Evolutionary conservation across 192 early-diverging fungal species (phyloP).

Genomic region (Podila epigama): DNA sequence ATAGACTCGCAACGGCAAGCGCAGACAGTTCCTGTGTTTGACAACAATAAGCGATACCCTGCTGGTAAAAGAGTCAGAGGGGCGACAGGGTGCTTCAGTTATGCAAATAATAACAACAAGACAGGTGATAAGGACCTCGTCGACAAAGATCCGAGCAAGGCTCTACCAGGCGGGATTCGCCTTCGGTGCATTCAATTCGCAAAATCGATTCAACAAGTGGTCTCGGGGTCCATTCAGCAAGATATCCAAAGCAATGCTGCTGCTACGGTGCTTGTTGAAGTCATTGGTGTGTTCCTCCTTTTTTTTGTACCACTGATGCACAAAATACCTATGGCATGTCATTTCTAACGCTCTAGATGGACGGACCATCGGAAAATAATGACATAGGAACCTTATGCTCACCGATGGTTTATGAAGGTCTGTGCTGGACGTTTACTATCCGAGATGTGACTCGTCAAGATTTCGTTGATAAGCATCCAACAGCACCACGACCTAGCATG

Average conservation of each 20-base stretch:
- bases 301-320: no score
- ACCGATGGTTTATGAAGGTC: neutral
- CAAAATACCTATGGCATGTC: no score
- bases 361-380: no score
- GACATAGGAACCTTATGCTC: slow-evolving; percentile 10
- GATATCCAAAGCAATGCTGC: neutral
- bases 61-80: neutral
- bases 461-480: neutral
- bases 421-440: slow-evolving; percentile 20
- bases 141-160: slow-evolving; percentile 3
- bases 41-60: neutral
- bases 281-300: no score
- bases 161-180: slow-evolving; percentile 10
- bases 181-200: slow-evolving; percentile 7
- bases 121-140: no score
- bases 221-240: neutral
- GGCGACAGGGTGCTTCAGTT: neutral
- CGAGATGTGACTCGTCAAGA: slow-evolving; percentile 20
- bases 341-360: no score
- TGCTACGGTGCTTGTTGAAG: slow-evolving; percentile 12
- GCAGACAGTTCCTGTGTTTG: no score
- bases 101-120: neutral
- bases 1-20: no score
- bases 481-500: neutral
- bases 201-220: neutral